Base-by-base conservation (phyloP, 148 eudicot genomes). In the Rhododendron williamsianum region DNA sequence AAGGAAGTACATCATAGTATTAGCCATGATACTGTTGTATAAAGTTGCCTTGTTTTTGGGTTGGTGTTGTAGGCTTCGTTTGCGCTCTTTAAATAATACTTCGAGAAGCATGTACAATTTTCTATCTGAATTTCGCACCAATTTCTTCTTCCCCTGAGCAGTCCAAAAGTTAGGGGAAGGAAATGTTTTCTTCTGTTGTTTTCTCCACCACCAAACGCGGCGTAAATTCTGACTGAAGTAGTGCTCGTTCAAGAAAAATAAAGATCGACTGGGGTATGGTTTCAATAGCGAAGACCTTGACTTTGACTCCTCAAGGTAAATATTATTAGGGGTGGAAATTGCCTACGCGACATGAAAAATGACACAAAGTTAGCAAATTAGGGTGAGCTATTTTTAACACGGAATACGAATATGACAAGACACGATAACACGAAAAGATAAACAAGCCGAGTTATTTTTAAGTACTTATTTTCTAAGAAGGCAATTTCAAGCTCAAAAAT, bases 11-110 rank as follows among this genome's bases (percentile, higher is more conserved):
- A 36, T 81, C 23, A 38, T 56, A 30, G 30, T 30, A 45, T 36
- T 58, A 84, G 85, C 82, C 89, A 87, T 87, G 58, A 1, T 15
- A 3, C 15, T n/a, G 67, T 19, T 41, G 25, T 19, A 18, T 8
- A 19, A 1, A 3, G n/a, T n/a, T 77, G 2, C 15, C 23, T 23
- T 8, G 45, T 43, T 43, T 21, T 43, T 23, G 7, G 48, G 52
- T 77, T 4, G 18, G 35, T 71, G 49, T 46, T 41, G 7, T 41
- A 1, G 9, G 65, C 65, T 58, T 58, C 65, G 65, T 19, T 58
- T 19, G 65, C 8, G n/a, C n/a, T 18, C 65, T 58, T 58, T 58
- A 65, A 65, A 8, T 65, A 65, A 4, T n/a, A 41, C 45, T 65
- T n/a, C 2, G 13, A 65, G 71, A 65, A 65, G 33, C n/a, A 0